These are phyloP conservation scores for Metarhizium robertsii DNA, from an alignment of 2,329 filamentous ascomycete species.

Conservation along the genomic window DNA sequence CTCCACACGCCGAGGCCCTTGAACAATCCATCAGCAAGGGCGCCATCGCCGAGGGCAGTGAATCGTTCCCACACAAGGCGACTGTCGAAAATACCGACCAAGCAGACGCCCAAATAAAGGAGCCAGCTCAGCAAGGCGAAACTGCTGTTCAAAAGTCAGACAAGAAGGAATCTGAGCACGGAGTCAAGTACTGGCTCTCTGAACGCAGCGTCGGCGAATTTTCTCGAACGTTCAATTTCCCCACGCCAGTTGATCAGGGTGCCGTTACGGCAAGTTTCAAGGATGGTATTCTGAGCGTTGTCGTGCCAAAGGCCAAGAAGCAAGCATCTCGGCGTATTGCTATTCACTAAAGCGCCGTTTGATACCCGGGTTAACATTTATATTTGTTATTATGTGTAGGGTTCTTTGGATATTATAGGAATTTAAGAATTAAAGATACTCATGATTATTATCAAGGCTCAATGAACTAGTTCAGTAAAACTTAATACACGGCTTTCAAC, in stretches of 20 bases:
- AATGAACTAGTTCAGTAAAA: no score
- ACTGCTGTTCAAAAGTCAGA: conserved; percentile 6
- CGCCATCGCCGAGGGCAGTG: conserved; percentile 7
- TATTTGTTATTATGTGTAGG: no score
- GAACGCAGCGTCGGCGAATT: conserved; percentile 57
- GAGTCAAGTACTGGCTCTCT: conserved; percentile 53
- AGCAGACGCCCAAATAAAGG: not conserved
- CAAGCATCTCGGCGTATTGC: conserved; percentile 17
- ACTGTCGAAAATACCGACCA: conserved; percentile 48
- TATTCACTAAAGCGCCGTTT: conserved; percentile 10
- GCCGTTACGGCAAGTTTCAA: conserved; percentile 49
- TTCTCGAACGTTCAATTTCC: conserved; percentile 56
- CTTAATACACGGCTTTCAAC: no score
- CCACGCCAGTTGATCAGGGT: conserved; percentile 48
- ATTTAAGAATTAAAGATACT: no score
- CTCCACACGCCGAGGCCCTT: conserved; percentile 33
- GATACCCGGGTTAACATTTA: no score
- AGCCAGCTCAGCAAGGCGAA: not conserved
- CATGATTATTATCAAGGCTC: no score
- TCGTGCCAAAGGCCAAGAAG: conserved; percentile 36
- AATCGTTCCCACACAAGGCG: conserved; percentile 36
- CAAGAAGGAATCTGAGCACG: not conserved
- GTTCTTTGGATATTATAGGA: no score
- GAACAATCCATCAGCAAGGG: conserved; percentile 15
- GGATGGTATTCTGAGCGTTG: conserved; percentile 52